Evolutionary conservation across 2,329 filamentous ascomycete genomes (phyloP).

Genomic region (Aureobasidium sp.): DNA sequence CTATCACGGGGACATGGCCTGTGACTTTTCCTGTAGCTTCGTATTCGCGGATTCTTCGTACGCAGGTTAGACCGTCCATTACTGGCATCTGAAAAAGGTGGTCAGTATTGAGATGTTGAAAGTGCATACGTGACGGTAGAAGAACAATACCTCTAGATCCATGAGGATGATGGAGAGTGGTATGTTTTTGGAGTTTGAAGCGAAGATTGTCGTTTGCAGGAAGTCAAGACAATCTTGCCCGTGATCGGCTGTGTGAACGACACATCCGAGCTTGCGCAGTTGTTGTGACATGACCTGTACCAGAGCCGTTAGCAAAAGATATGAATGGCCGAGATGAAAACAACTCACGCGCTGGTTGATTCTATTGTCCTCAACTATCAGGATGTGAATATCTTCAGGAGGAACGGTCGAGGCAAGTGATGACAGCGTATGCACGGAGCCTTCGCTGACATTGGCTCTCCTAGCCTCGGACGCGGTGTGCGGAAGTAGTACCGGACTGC

Average conservation of each 20-base stretch:
- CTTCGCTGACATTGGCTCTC: not conserved
- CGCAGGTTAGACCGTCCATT: conserved; percentile 22
- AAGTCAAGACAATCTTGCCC: conserved; percentile 21
- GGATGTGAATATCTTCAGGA: conserved; percentile 9
- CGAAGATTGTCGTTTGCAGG: conserved; percentile 16
- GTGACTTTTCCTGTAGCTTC: conserved; percentile 14
- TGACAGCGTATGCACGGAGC: not conserved
- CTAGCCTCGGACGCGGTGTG: not conserved
- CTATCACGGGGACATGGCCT: conserved; percentile 20
- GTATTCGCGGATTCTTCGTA: conserved; percentile 19
- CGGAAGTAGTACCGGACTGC: not conserved
- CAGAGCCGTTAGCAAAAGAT: not conserved
- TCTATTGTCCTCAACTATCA: conserved; percentile 23
- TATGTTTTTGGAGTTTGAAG: conserved; percentile 7
- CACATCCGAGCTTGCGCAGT: conserved; percentile 20
- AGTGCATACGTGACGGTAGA: not conserved
- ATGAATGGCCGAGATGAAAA: too few species aligned
- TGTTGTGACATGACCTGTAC: conserved; percentile 19
- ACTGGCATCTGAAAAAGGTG: conserved; percentile 20
- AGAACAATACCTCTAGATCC: conserved; percentile 17
- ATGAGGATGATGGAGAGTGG: conserved; percentile 21
- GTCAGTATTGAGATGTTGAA: not conserved
- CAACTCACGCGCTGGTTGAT: conserved; percentile 18
- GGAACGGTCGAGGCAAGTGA: not conserved
- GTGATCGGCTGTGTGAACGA: conserved; percentile 20